phyloP scores from a whole-genome alignment of 352 stramenopile species.

The Globisporangium radiosum region DNA sequence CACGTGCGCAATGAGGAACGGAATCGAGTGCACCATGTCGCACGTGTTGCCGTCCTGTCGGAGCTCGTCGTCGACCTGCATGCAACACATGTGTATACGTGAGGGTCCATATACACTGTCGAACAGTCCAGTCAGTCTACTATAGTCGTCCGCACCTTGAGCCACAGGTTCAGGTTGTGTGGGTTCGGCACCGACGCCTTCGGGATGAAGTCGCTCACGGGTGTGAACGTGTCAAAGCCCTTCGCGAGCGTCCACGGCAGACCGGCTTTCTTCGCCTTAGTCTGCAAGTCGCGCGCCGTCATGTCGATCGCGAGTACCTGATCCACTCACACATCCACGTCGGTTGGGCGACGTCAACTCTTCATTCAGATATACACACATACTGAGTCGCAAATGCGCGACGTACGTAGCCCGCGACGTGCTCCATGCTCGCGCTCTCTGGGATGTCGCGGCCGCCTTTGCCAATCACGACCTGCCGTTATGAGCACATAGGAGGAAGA shows the following conservation, averaged over 20 bases:
- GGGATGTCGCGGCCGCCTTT: constrained; percentile 56
- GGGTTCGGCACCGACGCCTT: constrained; percentile 53
- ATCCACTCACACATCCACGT: background rate
- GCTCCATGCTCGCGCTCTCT: constrained; percentile 54
- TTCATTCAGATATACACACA: background rate
- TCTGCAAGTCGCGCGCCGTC: constrained; percentile 71
- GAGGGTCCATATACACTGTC: too few relatives aligned
- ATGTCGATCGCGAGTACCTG: constrained; percentile 74
- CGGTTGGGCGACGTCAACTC: background rate
- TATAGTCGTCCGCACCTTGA: constrained; percentile 27
- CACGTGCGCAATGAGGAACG: constrained; percentile 69
- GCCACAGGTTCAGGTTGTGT: constrained; percentile 70
- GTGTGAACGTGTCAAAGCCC: constrained; percentile 75
- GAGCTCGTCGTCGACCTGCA: constrained; percentile 52
- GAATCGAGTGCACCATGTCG: constrained; percentile 79
- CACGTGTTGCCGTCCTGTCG: constrained; percentile 65
- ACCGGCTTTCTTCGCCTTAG: constrained; percentile 69
- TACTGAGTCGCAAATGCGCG: too few relatives aligned
- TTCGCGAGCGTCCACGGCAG: constrained; percentile 75
- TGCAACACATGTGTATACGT: background rate
- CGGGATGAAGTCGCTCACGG: constrained; percentile 76
- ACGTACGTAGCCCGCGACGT: constrained; percentile 62
- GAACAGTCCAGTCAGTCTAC: too few relatives aligned
- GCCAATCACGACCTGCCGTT: constrained; percentile 54
- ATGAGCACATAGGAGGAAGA: too few relatives aligned